These are phyloP conservation scores for Termitomyces sp. DNA, from an alignment of 1,284 basidiomycete species.

Conservation along the genomic window DNA sequence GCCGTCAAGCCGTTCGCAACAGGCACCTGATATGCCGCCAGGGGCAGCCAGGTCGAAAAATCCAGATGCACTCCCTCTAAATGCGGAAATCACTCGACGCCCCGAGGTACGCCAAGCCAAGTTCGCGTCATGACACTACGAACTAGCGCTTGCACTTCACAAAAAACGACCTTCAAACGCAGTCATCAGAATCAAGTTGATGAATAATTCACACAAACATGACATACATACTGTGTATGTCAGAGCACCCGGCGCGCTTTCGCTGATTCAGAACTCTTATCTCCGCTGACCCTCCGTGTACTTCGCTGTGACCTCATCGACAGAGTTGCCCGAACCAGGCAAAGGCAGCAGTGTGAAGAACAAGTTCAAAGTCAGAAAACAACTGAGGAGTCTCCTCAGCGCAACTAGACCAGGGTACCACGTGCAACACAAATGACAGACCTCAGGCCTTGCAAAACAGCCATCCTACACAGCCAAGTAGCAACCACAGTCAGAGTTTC, in stretches of 20 bases:
- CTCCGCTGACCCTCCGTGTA: background rate
- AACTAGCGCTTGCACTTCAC: no score
- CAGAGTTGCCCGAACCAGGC: background rate
- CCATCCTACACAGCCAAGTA: no score
- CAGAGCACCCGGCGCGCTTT: no score
- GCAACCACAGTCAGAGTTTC: no score
- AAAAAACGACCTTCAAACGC: no score
- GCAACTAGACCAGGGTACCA: no score
- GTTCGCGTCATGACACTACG: no score
- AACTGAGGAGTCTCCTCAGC: no score
- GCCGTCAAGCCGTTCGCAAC: conserved; percentile 1
- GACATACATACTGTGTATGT: no score
- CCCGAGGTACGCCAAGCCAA: background rate
- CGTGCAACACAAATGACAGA: background rate
- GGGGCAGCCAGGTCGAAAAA: conserved; percentile 1
- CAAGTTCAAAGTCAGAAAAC: no score
- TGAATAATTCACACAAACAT: background rate
- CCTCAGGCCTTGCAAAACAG: no score
- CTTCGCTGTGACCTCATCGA: background rate
- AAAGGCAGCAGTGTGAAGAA: no score
- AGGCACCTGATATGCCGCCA: conserved; percentile 9
- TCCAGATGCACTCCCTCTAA: background rate
- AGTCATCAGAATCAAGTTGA: background rate
- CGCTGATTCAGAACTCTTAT: background rate
- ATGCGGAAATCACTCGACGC: conserved; percentile 1